Evolutionary conservation across 768 basidiomycete genomes (phyloP).

Genomic region (Lanmaoa rubissima): DNA sequence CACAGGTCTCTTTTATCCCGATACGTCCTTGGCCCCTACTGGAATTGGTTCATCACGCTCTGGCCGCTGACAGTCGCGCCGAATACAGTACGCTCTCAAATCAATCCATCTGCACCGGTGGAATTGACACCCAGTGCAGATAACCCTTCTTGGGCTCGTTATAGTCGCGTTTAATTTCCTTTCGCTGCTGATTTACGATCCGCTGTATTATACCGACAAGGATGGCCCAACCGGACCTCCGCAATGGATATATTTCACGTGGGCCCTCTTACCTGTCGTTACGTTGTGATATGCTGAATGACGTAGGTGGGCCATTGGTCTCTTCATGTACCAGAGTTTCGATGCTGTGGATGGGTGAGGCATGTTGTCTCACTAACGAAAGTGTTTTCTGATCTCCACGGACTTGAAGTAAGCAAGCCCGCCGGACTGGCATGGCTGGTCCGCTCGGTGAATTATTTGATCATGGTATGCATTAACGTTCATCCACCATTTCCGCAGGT

Average conservation of each 20-base stretch:
- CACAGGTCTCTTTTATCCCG: conserved; percentile 71
- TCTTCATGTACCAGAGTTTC: conserved; percentile 89
- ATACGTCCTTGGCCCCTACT: conserved; percentile 80
- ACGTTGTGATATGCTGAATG: not conserved
- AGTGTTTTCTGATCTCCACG: not conserved
- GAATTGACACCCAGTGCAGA: conserved; percentile 45
- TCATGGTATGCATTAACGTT: conserved; percentile 58
- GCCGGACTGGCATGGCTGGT: conserved; percentile 96
- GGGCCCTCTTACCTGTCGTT: conserved; percentile 28
- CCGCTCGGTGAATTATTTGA: conserved; percentile 98
- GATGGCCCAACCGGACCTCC: conserved; percentile 64
- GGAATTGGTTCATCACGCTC: conserved; percentile 88
- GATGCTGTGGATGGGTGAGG: conserved; percentile 87
- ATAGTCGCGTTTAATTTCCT: conserved; percentile 83
- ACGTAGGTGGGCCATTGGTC: conserved; percentile 76
- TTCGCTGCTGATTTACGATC: conserved; percentile 84
- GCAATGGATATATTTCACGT: conserved; percentile 91
- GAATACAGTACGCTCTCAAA: conserved; percentile 64
- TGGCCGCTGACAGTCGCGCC: conserved; percentile 86
- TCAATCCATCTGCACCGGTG: not conserved
- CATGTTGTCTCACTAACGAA: not conserved
- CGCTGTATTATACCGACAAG: conserved; percentile 65
- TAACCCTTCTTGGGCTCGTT: conserved; percentile 80
- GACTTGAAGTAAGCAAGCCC: conserved; percentile 79
- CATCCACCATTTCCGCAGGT: not conserved